A percentile compares a stretch with the other conserved stretches of the same genome.
Evolutionary conservation across 1,284 basidiomycete species (phyloP).

Genomic region (Grifola frondosa): DNA sequence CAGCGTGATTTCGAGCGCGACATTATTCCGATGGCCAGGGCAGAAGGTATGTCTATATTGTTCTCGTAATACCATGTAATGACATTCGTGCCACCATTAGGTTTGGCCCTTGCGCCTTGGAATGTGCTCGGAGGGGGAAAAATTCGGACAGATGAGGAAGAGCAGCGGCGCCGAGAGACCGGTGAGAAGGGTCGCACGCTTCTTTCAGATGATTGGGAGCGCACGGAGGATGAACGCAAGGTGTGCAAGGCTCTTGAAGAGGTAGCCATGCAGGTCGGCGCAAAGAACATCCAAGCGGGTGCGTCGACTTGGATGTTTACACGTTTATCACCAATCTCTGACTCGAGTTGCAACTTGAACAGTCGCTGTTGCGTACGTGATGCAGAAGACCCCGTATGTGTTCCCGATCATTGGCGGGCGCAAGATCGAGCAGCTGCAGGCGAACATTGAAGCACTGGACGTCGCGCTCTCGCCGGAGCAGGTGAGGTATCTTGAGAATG

Average conservation of each 20-base stretch:
- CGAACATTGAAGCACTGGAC: constrained; percentile 48
- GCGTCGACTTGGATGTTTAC: too few species aligned
- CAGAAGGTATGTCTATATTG: constrained; percentile 17
- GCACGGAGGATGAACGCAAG: constrained; percentile 19
- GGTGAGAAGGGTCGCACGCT: constrained; percentile 24
- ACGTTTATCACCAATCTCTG: too few species aligned
- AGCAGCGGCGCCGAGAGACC: constrained; percentile 22
- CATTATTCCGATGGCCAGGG: constrained; percentile 53
- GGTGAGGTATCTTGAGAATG: constrained; percentile 42
- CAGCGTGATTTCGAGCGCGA: constrained; percentile 56
- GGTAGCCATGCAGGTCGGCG: constrained; percentile 22
- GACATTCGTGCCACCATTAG: constrained; percentile 1
- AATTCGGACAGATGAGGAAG: constrained; percentile 32
- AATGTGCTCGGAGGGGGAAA: constrained; percentile 34
- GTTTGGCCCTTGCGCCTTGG: constrained; percentile 28
- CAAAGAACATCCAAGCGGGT: constrained; percentile 18
- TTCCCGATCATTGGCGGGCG: constrained; percentile 47
- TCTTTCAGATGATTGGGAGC: constrained; percentile 17
- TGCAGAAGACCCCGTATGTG: constrained; percentile 49
- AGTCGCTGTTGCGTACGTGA: constrained; percentile 49
- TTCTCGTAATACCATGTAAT: neutral
- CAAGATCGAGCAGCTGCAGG: constrained; percentile 48
- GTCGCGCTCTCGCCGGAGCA: constrained; percentile 43
- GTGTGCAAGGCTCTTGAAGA: constrained; percentile 23
- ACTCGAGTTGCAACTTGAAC: too few species aligned